These are phyloP conservation scores for Torulaspora globosa DNA, from an alignment of 1,139 yeast species.

Conservation along the genomic window DNA sequence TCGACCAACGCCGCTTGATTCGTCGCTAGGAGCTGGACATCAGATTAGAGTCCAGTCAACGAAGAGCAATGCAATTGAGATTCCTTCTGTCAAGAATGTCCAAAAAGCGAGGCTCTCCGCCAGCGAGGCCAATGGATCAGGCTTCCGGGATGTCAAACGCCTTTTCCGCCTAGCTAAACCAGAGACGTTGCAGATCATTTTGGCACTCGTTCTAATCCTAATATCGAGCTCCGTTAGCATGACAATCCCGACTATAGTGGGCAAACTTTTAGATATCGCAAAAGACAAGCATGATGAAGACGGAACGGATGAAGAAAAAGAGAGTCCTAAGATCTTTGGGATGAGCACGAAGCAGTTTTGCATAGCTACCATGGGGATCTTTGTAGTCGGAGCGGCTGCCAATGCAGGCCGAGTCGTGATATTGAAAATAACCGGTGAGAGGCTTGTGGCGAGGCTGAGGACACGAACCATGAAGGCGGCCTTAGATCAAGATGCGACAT, in stretches of 20 bases:
- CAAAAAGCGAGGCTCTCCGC: conserved; percentile 25
- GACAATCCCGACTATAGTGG: conserved; percentile 77
- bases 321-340: conserved; percentile 42
- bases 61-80: neutral
- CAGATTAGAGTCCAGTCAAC: conserved; percentile 6
- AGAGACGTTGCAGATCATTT: conserved; percentile 48
- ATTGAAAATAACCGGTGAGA: conserved; percentile 77
- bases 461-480: conserved; percentile 73
- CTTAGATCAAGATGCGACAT: conserved; percentile 82
- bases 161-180: conserved; percentile 50
- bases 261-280: conserved; percentile 65
- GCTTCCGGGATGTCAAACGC: conserved; percentile 42
- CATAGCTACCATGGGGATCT: conserved; percentile 50
- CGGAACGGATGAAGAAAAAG: conserved; percentile 15
- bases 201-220: conserved; percentile 61
- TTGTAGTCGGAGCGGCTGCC: conserved; percentile 68
- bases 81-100: conserved; percentile 8
- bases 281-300: conserved; percentile 15
- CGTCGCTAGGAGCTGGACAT: neutral
- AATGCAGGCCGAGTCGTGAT: conserved; percentile 76
- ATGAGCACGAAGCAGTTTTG: conserved; percentile 48
- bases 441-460: conserved; percentile 78
- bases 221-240: conserved; percentile 63
- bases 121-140: conserved; percentile 36
- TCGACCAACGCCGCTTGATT: neutral